phyloP scores from a whole-genome alignment of 2,329 filamentous ascomycete genomes.

The Colletotrichum brevisporum region DNA sequence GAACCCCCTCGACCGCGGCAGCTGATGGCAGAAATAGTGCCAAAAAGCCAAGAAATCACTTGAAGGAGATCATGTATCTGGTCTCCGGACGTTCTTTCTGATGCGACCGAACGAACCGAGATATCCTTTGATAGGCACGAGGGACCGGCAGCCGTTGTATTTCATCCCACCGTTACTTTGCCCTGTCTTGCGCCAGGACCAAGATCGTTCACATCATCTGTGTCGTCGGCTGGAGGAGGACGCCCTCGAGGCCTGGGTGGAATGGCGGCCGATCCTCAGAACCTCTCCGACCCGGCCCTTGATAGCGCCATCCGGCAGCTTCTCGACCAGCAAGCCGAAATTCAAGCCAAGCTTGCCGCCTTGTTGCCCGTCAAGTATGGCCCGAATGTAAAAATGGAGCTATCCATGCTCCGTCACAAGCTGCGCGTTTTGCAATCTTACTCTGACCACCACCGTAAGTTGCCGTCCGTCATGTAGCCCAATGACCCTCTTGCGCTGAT shows the following conservation, averaged over 20 bases:
- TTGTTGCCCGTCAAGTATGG: slow-evolving; percentile 64
- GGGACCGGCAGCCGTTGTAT: slow-evolving; percentile 2
- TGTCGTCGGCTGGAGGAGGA: slow-evolving; percentile 38
- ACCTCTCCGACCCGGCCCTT: slow-evolving; percentile 53
- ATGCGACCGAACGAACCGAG: slow-evolving; percentile 22
- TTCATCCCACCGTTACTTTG: background rate
- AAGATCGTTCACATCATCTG: slow-evolving; percentile 25
- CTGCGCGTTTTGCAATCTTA: slow-evolving; percentile 63
- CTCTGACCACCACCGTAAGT: slow-evolving; percentile 65
- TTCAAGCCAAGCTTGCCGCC: slow-evolving; percentile 64
- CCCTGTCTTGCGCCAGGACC: background rate
- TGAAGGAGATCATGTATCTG: slow-evolving; percentile 23
- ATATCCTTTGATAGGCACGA: slow-evolving; percentile 4
- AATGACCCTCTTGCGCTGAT: background rate
- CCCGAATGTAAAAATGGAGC: slow-evolving; percentile 63
- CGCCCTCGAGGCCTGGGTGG: slow-evolving; percentile 38
- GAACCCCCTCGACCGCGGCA: background rate
- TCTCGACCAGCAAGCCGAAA: slow-evolving; percentile 67
- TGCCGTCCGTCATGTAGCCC: slow-evolving; percentile 32
- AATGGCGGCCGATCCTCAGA: slow-evolving; percentile 43
- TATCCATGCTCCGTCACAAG: slow-evolving; percentile 70
- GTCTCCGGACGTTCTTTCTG: slow-evolving; percentile 15
- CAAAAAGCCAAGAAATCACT: background rate
- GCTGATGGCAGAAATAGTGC: slow-evolving; percentile 12
- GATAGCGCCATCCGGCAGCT: slow-evolving; percentile 61